phyloP scores from a whole-genome alignment of 108 stramenopile species.

The Discostella pseudostelligera region DNA sequence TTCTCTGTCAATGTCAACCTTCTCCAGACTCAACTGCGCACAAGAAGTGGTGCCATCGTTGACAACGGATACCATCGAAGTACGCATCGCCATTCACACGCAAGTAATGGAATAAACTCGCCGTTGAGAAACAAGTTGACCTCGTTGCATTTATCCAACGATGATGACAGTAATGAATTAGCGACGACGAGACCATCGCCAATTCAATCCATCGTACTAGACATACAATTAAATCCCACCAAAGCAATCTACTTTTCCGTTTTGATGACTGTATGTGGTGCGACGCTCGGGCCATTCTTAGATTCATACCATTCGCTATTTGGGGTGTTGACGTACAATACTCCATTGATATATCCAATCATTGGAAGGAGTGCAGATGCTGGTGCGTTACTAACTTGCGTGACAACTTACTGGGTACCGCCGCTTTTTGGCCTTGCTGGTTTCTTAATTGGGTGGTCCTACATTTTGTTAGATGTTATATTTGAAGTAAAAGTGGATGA shows the following conservation, averaged over 20 bases:
- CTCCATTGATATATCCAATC: slow-evolving; percentile 55
- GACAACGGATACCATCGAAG: too few species aligned
- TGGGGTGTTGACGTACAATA: slow-evolving; percentile 76
- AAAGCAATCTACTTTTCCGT: slow-evolving; percentile 53
- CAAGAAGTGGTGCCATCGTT: too few species aligned
- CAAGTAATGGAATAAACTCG: too few species aligned
- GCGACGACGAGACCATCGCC: slow-evolving; percentile 8
- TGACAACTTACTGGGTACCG: slow-evolving; percentile 86
- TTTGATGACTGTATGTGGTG: slow-evolving; percentile 68
- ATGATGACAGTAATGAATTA: slow-evolving; percentile 5
- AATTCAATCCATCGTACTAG: slow-evolving; percentile 12
- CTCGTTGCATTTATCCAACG: slow-evolving; percentile 1
- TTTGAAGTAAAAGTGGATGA: slow-evolving; percentile 8
- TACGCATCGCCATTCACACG: too few species aligned
- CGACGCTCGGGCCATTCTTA: slow-evolving; percentile 78
- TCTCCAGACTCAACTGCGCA: too few species aligned
- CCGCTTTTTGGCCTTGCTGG: slow-evolving; percentile 83
- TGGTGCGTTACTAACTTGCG: slow-evolving; percentile 52
- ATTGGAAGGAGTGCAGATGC: slow-evolving; percentile 44
- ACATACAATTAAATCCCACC: slow-evolving; percentile 22
- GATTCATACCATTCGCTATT: slow-evolving; percentile 81
- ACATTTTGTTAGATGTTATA: slow-evolving; percentile 61
- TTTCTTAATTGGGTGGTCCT: slow-evolving; percentile 83
- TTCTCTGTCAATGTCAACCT: too few species aligned
- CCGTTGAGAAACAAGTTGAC: neutral